Base-by-base conservation (phyloP, 352 stramenopile genomes). In the Hyaloperonospora arabidopsidis region DNA sequence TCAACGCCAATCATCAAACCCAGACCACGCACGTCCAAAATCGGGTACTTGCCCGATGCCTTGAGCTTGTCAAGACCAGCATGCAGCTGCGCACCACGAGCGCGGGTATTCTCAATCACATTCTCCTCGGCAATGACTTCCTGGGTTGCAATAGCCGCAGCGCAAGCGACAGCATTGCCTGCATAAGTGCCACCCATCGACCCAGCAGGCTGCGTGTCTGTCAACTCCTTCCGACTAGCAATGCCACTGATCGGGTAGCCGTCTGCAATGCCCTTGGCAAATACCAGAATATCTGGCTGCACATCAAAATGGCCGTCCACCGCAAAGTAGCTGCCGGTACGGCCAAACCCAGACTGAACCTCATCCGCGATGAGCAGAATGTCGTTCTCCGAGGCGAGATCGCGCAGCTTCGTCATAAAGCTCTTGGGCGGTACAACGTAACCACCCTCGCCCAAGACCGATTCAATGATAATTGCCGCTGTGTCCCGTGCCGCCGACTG, bases 291-390 rank as follows among this genome's bases (percentile, higher is more conserved):
- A 63, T 97, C 92, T 15, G 92, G 89, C 34, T 84, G 64, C 2
- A 96, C 76, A 54, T 93, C 72, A 45, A 83, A 83, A 60, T 93
- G 67, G 52, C 89, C 70, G 59, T 96, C 66, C 32, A 93, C 89
- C 32, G 89, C 86, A 65, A 92, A 96, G 67, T 92, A 82, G 25
- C 84, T 76, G 32, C 86, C 88, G 23, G 86, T 96, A 34, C 88
- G 78, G 23, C 74, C 91, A 61, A 95, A 94, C 13, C 90, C 92
- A 36, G 78, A 89, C 63, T 97, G 91, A 29, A 97, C 83, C 67
- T 97, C 90, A 57, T 98, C 93, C 7, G 88, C 73, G 52, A 97
- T 94, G 40, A 98, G 71, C 38, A 98, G 63, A 50, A 98, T 97
- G 55, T 91, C 70, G 61, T 97, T 93, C 25, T 90, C 72, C 40